Evolutionary conservation across 306 rosid genomes (phyloP), one percentile per base, ranked within the genome.

Genomic region (Vachellia pachyceras): DNA sequence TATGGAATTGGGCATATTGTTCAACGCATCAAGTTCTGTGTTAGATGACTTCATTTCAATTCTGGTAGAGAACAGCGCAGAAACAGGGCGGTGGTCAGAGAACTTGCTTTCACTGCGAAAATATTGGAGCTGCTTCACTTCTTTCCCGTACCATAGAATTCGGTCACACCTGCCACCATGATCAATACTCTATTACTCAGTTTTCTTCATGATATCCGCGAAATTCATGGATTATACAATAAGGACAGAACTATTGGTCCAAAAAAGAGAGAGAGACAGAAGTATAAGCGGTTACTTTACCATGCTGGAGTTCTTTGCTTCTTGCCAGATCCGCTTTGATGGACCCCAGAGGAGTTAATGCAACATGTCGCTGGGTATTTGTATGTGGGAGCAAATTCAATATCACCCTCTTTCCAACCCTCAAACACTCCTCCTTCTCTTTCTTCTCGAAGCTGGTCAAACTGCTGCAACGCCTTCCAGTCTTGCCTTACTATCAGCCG

Each of bases 241-340:
- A 67, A 72, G 4, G 70, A 55, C 49, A 40, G 6, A 73, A 71
- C 11, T 25, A 22, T 36, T 49, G 55, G 55, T 47, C n/a, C n/a
- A n/a, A n/a, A n/a, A n/a, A n/a, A n/a, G n/a, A n/a, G n/a, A n/a
- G n/a, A n/a, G n/a, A n/a, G n/a, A n/a, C 35, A 39, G 4, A 73
- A 71, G 8, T 25, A 23, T 29, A 72, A 79, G 3, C 67, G 57
- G 10, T 75, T 69, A 47, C 72, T 7, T 14, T 91, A 95, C 99
- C 99, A 93, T 79, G 98, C 98, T 68, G 99, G 98, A 82, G 97
- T 95, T 86, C 97, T 89, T 88, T 90, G 98, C 84, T 95, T 95
- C 92, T 93, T 97, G 73, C 99, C 89, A 10, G 91, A 67, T 86
- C 82, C 85, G 75, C 69, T 81, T 55, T 93, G 91, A 80, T 92